phyloP scores from a whole-genome alignment of 768 basidiomycete genomes.

The Cystobasidium tubakii region DNA sequence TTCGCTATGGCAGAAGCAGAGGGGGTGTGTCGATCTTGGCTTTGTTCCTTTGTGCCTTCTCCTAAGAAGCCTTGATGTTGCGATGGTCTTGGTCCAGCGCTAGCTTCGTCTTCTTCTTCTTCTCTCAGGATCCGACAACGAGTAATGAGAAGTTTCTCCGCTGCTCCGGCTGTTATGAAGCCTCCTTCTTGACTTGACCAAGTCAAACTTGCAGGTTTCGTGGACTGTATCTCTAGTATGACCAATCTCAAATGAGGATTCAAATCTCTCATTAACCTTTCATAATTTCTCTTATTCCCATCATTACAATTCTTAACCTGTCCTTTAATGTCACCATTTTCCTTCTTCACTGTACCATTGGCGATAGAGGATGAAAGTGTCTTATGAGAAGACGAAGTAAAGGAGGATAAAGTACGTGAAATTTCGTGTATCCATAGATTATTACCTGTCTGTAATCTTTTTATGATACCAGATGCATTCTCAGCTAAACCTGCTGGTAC shows the following conservation, averaged over 20 bases:
- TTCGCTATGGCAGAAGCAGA: neutral
- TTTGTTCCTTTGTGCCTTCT: neutral
- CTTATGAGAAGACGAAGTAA: neutral
- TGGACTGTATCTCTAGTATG: slow-evolving; percentile 2
- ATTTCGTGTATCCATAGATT: slow-evolving; percentile 34
- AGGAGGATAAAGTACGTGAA: slow-evolving; percentile 10
- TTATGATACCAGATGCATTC: slow-evolving; percentile 8
- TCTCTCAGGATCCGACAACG: slow-evolving; percentile 15
- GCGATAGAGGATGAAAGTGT: neutral
- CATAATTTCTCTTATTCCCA: neutral
- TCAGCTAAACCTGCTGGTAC: slow-evolving; percentile 27
- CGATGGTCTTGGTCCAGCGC: too few relatives aligned
- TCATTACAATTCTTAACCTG: neutral
- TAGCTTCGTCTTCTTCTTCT: neutral
- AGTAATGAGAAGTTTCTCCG: slow-evolving; percentile 19
- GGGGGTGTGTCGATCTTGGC: neutral
- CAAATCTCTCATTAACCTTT: neutral
- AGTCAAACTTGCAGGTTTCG: slow-evolving; percentile 13
- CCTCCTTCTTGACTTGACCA: slow-evolving; percentile 11
- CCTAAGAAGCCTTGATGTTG: too few relatives aligned
- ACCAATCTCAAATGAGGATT: slow-evolving; percentile 16
- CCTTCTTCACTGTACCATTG: neutral
- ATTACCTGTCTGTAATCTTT: slow-evolving; percentile 21
- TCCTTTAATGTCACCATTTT: neutral
- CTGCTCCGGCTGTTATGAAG: slow-evolving; percentile 26